Percentiles rank a stretch among this genome's conserved stretches.
phyloP scores from a whole-genome alignment of 176 grass and related monocot species.

The Hordeum vulgare region MorexV3_pseudomolecules_assembly NC_058521.1:609802588-609803087 shows the following conservation, averaged over 20 bases:
- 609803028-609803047: slow-evolving; percentile 83
- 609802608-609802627: slow-evolving; percentile 89
- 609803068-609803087: slow-evolving; percentile 52
- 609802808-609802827: slow-evolving; percentile 15
- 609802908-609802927: slow-evolving; percentile 90
- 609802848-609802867: slow-evolving; percentile 87
- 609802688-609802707: slow-evolving; percentile 66
- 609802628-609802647: slow-evolving; percentile 91
- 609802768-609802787: too few relatives aligned
- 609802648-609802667: slow-evolving; percentile 95
- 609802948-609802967: slow-evolving; percentile 82
- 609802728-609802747: not conserved
- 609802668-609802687: slow-evolving; percentile 94
- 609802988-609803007: slow-evolving; percentile 95
- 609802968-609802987: slow-evolving; percentile 86
- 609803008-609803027: slow-evolving; percentile 86
- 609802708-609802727: not conserved
- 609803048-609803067: slow-evolving; percentile 73
- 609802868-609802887: slow-evolving; percentile 79
- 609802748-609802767: not conserved
- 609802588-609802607: slow-evolving; percentile 93
- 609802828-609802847: slow-evolving; percentile 24
- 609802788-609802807: not conserved
- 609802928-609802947: slow-evolving; percentile 87
- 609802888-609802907: slow-evolving; percentile 87